Percentiles rank a stretch among this genome's conserved stretches.
Evolutionary conservation across 495 filamentous ascomycete species (phyloP).

Genomic region (Aspergillus diversus): DNA sequence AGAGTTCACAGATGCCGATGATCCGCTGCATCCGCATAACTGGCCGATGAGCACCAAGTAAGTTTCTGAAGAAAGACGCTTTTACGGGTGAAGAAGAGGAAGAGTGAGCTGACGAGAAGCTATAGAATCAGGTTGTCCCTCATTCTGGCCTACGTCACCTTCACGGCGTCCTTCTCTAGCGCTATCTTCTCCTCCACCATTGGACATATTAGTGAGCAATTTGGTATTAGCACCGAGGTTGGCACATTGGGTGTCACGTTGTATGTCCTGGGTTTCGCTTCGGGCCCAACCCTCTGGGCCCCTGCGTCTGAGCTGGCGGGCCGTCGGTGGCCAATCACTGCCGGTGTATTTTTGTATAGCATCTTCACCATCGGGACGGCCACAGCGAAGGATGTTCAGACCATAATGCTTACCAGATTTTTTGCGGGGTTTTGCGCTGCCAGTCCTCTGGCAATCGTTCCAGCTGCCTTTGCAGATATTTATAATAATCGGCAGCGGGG

Average conservation of each 20-base stretch:
- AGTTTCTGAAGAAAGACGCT: not conserved
- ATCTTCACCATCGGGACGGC: slow-evolving; percentile 60
- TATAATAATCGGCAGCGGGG: slow-evolving; percentile 52
- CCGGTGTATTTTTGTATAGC: slow-evolving; percentile 54
- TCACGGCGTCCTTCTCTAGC: slow-evolving; percentile 55
- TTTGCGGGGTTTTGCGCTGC: slow-evolving; percentile 52
- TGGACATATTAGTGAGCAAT: slow-evolving; percentile 40
- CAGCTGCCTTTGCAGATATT: slow-evolving; percentile 53
- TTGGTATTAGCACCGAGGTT: slow-evolving; percentile 53
- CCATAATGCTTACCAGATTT: slow-evolving; percentile 54
- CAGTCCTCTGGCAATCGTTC: slow-evolving; percentile 47
- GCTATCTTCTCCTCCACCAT: slow-evolving; percentile 58
- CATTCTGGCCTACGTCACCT: slow-evolving; percentile 52
- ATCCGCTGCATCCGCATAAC: slow-evolving; percentile 58
- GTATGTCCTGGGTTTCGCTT: slow-evolving; percentile 57
- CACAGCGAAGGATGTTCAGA: slow-evolving; percentile 61
- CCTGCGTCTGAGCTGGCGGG: slow-evolving; percentile 81
- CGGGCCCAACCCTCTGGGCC: slow-evolving; percentile 59
- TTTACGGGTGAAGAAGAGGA: not conserved
- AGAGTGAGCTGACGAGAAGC: not conserved
- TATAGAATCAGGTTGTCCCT: slow-evolving; percentile 26
- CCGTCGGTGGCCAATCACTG: slow-evolving; percentile 53
- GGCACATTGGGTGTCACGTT: slow-evolving; percentile 57
- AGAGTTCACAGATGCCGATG: slow-evolving; percentile 55
- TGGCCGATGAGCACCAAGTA: slow-evolving; percentile 41